Base-by-base conservation (phyloP, 2,329 filamentous ascomycete genomes). In the Xylaria sp. region DNA sequence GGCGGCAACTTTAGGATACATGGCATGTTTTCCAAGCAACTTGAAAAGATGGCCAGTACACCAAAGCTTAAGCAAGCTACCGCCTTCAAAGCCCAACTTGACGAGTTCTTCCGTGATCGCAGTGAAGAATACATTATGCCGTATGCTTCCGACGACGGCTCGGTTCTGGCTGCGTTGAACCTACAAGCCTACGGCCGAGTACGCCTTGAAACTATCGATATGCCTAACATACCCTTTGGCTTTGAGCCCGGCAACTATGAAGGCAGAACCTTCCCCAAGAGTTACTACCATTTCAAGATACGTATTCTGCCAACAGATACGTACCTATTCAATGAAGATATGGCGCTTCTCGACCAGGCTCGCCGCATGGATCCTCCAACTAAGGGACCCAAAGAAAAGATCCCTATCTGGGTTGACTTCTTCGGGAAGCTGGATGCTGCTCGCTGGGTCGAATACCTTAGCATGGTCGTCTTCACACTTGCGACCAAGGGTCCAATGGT, bases 351-450 rank as follows among this genome's bases (percentile, higher is more conserved):
- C 2, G 70, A 80, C 2, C 76, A 78, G 18, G 79, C 82, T 8
- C 73, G 73, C 7, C 63, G 70, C 1, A 75, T 78, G 32, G 82
- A 82, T 1, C 80, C 88, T 1, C 86, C 86, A 0, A 76, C 75
- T 0, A 69, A 77, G 15, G 83, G 84, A 0, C 79, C 81, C 1
- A 75, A 74, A 4, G 83, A 84, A 12, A 86, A 88, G 51, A 82
- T 93, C 3, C 92, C 92, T 0, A 85, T 93, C 62, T 94, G 92
- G 92, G 87, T 89, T 62, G 90, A 91, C 77, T 89, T 94, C 69
- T 88, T 91, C 69, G 89, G 88, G 8, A 81, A 85, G 6, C 74
- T 87, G 0, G 85, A 92, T 69, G 78, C 78, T n/a, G 80, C 82
- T 0, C 85, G 89, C 64, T 94, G 92, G 91, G 85, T 87, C 63